phyloP scores from a whole-genome alignment of 1,139 yeast species.

The Geotrichum bryndzae region DNA sequence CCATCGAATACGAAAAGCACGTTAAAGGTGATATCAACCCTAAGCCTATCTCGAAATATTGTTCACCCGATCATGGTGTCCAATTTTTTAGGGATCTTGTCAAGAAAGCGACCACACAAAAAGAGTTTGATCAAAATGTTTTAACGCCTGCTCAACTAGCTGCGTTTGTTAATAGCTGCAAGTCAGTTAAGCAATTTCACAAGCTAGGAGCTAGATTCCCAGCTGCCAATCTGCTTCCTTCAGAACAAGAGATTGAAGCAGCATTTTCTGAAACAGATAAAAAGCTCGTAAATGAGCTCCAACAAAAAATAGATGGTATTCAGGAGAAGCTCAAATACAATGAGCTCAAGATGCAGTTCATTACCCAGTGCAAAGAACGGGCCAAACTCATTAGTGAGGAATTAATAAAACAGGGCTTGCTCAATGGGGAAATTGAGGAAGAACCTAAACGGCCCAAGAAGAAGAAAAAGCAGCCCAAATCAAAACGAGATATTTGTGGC shows the following conservation, averaged over 20 bases:
- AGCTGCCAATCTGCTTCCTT: slow-evolving; percentile 8
- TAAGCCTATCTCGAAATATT: slow-evolving; percentile 54
- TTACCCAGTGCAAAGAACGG: slow-evolving; percentile 17
- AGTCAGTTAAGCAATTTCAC: slow-evolving; percentile 32
- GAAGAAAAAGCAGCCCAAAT: slow-evolving; percentile 9
- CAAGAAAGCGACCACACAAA: slow-evolving; percentile 11
- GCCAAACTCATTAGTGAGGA: slow-evolving; percentile 17
- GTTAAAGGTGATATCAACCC: slow-evolving; percentile 23
- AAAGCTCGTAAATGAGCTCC: slow-evolving; percentile 26
- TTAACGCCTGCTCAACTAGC: slow-evolving; percentile 23
- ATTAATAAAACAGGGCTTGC: slow-evolving; percentile 9
- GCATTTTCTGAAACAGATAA: slow-evolving; percentile 23
- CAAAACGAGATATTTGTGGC: slow-evolving; percentile 41
- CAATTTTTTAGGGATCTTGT: slow-evolving; percentile 41
- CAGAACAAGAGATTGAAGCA: slow-evolving; percentile 15
- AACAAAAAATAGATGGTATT: slow-evolving; percentile 19
- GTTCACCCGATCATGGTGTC: slow-evolving; percentile 67
- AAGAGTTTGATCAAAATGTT: slow-evolving; percentile 17
- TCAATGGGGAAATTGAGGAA: slow-evolving; percentile 1
- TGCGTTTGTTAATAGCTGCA: slow-evolving; percentile 38
- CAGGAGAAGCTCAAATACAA: slow-evolving; percentile 21
- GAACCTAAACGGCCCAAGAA: not conserved
- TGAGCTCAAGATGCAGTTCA: slow-evolving; percentile 18
- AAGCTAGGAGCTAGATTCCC: slow-evolving; percentile 30
- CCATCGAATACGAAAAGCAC: slow-evolving; percentile 37